A percentile compares a stretch with the other conserved stretches of the same genome.
Conservation (phyloP, 768 basidiomycete species). For the Tricholoma sp. region DNA sequence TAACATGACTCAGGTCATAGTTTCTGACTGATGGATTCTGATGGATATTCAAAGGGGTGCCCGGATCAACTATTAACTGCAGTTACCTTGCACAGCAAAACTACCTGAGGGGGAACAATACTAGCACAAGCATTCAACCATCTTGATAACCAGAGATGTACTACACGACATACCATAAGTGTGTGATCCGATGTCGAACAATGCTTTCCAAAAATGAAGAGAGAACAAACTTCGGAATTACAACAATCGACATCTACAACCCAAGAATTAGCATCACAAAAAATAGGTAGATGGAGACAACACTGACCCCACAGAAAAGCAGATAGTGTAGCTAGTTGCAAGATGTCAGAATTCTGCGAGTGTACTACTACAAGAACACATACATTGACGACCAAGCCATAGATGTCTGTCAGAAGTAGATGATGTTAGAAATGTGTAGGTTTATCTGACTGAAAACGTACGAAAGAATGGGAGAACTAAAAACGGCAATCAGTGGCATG, state of each 20-base stretch:
- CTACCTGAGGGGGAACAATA: constrained; percentile 61
- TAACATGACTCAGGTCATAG: constrained; percentile 47
- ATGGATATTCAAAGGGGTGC: constrained; percentile 3
- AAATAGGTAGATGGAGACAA: background rate
- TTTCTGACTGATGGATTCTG: constrained; percentile 50
- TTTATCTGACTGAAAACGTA: constrained; percentile 23
- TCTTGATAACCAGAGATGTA: background rate
- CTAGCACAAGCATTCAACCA: constrained; percentile 22
- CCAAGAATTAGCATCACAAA: background rate
- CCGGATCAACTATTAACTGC: background rate
- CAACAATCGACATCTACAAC: constrained; percentile 46
- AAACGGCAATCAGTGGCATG: background rate
- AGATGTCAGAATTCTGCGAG: constrained; percentile 3
- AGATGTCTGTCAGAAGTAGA: constrained; percentile 39
- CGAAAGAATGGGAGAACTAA: constrained; percentile 59
- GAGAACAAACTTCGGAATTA: constrained; percentile 65
- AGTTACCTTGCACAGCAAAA: constrained; percentile 60
- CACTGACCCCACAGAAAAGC: constrained; percentile 47
- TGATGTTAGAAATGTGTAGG: background rate
- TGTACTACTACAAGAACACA: constrained; percentile 15
- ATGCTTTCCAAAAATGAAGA: constrained; percentile 50
- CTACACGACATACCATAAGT: constrained; percentile 45
- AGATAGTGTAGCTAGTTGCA: constrained; percentile 43
- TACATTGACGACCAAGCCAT: constrained; percentile 54
- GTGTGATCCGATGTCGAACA: constrained; percentile 46